Base-by-base conservation (phyloP, 2,329 filamentous ascomycete genomes). In the Epichloe elymi region DNA sequence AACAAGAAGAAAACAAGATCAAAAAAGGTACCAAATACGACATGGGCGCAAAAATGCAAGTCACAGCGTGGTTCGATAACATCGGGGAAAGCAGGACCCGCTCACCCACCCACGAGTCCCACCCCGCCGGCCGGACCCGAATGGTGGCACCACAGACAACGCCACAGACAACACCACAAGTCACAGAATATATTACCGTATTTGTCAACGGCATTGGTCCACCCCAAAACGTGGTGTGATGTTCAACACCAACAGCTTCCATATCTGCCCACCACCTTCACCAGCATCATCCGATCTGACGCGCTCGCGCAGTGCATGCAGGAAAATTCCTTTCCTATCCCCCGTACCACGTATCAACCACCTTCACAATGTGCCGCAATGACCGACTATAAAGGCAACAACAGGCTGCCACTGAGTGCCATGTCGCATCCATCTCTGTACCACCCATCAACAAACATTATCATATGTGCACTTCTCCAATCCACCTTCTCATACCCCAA, bases 231-330 rank as follows among this genome's bases (percentile, higher is more conserved):
- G 47, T 53, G 51, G 51, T 50, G 38, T 53, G 47, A 53, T 47
- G 38, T 30, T 46, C 40, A 23, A 5, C 45, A 43, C 38, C 42
- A 37, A 15, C 12, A 30, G 14, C 17, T 19, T 20, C 30, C 19
- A 26, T 46, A 50, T 53, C 51, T 53, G 47, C 47, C 51, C 51
- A 50, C 51, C 47, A 43, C 49, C 6, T 12, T 12, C 38, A 26
- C 17, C n/a, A 37, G 20, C 41, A 43, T 17, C 20, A 43, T 23
- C 33, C 26, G 7, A 26, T 26, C 8, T 10, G 26, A 30, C 26
- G 26, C 26, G 8, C 26, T 3, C 26, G 26, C 8, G 3, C 1
- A 30, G 3, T 30, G 1, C 26, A 30, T 30, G 17, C 15, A 15
- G 15, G 15, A 33, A 19, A 11, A 45, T 35, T 5, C 4, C 20